A percentile compares a stretch with the other conserved stretches of the same genome.
Conservation (phyloP, 768 basidiomycete species). For the Lyophyllum atratum region DNA sequence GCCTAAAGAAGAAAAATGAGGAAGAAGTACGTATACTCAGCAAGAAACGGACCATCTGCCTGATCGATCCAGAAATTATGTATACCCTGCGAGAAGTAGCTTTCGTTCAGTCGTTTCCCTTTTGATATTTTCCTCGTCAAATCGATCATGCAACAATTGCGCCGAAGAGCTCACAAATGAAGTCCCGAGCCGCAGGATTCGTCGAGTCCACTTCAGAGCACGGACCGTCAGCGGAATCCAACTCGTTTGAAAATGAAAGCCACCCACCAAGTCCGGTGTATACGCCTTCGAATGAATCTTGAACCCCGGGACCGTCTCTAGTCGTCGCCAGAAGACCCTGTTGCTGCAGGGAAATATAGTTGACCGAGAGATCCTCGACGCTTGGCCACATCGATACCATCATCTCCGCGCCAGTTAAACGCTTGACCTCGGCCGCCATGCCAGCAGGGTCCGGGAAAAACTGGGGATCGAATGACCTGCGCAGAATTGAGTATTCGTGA, state of each 20-base stretch:
- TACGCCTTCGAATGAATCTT: slow-evolving; percentile 36
- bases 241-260: not conserved
- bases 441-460: slow-evolving; percentile 35
- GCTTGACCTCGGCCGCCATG: slow-evolving; percentile 35
- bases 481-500: not conserved
- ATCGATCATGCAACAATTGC: not conserved
- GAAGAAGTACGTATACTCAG: not conserved
- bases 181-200: slow-evolving; percentile 36
- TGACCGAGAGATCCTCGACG: slow-evolving; percentile 36
- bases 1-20: slow-evolving; percentile 18
- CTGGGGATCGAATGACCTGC: slow-evolving; percentile 35
- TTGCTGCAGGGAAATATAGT: slow-evolving; percentile 32
- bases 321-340: slow-evolving; percentile 34
- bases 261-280: slow-evolving; percentile 32
- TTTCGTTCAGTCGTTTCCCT: slow-evolving; percentile 37
- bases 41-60: slow-evolving; percentile 29
- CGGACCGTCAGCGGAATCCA: not conserved
- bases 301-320: slow-evolving; percentile 35
- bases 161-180: slow-evolving; percentile 28
- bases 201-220: slow-evolving; percentile 32
- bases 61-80: slow-evolving; percentile 42
- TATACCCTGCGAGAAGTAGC: slow-evolving; percentile 37
- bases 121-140: not conserved
- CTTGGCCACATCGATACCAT: slow-evolving; percentile 42
- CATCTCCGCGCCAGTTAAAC: slow-evolving; percentile 37